phyloP scores from a whole-genome alignment of 2,329 filamentous ascomycete genomes.

The Trichoderma sp. region DNA sequence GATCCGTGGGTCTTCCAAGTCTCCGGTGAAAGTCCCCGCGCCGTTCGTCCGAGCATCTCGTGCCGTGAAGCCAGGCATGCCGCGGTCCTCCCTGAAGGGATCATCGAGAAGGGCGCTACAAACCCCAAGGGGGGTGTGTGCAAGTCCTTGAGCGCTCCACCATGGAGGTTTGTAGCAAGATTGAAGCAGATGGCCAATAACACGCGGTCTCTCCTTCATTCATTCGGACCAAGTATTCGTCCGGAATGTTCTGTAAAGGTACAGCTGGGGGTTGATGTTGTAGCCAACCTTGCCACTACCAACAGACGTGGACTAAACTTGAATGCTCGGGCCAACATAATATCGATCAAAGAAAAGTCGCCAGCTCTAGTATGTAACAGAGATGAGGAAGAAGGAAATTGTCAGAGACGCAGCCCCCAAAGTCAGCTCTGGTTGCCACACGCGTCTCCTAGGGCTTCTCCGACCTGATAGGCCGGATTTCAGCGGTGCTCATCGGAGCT shows the following conservation, averaged over 20 bases:
- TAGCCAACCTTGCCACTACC: background rate
- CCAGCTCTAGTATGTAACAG: background rate
- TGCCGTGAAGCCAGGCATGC: background rate
- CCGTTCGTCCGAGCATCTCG: background rate
- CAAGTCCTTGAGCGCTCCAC: no score
- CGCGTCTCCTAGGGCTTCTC: conserved; percentile 2
- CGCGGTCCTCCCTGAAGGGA: no score
- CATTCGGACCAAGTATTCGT: background rate
- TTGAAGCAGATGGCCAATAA: background rate
- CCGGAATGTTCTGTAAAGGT: background rate
- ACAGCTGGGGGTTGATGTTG: background rate
- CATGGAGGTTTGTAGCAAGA: background rate
- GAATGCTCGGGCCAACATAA: background rate
- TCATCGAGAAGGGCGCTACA: background rate
- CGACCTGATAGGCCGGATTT: conserved; percentile 11
- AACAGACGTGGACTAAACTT: background rate
- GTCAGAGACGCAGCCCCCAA: background rate
- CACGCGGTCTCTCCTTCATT: background rate
- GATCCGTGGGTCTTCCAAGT: background rate
- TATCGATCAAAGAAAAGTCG: background rate
- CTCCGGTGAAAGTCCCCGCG: background rate
- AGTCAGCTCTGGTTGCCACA: conserved; percentile 18
- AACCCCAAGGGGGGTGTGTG: no score
- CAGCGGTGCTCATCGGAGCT: background rate
- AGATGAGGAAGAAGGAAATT: background rate